Evolutionary conservation across 768 basidiomycete species (phyloP).

Genomic region (Rhizopogon vinicolor): DNA sequence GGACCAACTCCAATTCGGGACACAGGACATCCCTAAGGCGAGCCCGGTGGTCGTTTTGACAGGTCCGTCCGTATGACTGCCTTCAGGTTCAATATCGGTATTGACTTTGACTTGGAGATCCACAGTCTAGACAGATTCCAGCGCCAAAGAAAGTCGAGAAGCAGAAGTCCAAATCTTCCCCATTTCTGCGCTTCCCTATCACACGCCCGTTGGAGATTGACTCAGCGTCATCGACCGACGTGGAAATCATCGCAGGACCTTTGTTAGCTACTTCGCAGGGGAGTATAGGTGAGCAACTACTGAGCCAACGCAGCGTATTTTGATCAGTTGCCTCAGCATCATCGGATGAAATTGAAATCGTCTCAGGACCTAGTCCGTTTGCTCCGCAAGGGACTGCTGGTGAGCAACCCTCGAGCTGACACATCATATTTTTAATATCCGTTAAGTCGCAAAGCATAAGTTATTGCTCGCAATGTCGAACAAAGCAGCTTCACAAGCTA

Average conservation of each 20-base stretch:
- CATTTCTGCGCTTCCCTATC: neutral
- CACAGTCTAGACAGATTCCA: neutral
- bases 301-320: too few relatives aligned
- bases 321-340: neutral
- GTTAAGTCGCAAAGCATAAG: neutral
- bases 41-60: neutral
- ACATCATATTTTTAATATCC: neutral
- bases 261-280: neutral
- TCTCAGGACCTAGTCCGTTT: neutral
- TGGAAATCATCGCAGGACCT: neutral
- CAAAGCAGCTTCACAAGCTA: neutral
- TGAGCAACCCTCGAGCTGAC: neutral
- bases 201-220: neutral
- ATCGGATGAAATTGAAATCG: neutral
- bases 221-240: neutral
- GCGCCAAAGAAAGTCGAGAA: neutral
- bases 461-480: neutral
- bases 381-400: neutral
- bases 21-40: too few relatives aligned
- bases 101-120: neutral
- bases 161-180: neutral
- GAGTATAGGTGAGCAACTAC: neutral
- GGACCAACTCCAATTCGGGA: neutral
- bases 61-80: neutral
- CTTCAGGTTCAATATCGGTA: too few relatives aligned